Conservation (phyloP, 441 rosid genomes). For the Adansonia rubrostipa region DNA sequence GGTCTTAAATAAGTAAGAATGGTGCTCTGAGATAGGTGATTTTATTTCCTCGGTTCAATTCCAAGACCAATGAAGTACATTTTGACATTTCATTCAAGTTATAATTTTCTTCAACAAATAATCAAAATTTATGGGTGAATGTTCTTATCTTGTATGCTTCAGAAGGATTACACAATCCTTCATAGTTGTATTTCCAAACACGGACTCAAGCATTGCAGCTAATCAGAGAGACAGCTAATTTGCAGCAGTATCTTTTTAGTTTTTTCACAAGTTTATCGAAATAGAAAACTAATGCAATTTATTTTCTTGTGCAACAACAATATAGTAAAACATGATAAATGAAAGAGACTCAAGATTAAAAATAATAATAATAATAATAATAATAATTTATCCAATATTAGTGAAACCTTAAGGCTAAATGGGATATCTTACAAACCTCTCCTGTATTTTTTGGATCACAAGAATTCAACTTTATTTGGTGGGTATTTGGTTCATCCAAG, state of each 20-base stretch:
- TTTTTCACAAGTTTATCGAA: neutral
- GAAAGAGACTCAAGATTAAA: neutral
- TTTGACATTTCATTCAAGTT: neutral
- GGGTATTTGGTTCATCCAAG: slow-evolving; percentile 23
- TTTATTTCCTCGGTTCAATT: neutral
- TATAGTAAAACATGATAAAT: neutral
- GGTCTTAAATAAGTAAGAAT: neutral
- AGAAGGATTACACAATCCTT: slow-evolving; percentile 7
- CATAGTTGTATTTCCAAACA: neutral
- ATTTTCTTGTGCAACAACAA: neutral
- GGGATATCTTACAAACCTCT: slow-evolving; percentile 49
- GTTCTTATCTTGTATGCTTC: neutral
- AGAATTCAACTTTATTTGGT: slow-evolving; percentile 33
- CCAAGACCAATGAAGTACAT: neutral
- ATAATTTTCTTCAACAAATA: neutral
- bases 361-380: too few species aligned
- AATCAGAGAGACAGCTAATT: neutral
- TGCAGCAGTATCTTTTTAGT: neutral
- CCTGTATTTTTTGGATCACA: slow-evolving; percentile 30
- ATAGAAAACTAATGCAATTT: neutral
- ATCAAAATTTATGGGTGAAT: neutral
- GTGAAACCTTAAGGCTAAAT: slow-evolving; percentile 16
- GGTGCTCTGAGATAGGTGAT: neutral
- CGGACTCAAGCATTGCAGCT: slow-evolving; percentile 2
- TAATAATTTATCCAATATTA: slow-evolving; percentile 13